phyloP scores from a whole-genome alignment of 148 eudicot genomes.

The Rhododendron williamsianum region DNA sequence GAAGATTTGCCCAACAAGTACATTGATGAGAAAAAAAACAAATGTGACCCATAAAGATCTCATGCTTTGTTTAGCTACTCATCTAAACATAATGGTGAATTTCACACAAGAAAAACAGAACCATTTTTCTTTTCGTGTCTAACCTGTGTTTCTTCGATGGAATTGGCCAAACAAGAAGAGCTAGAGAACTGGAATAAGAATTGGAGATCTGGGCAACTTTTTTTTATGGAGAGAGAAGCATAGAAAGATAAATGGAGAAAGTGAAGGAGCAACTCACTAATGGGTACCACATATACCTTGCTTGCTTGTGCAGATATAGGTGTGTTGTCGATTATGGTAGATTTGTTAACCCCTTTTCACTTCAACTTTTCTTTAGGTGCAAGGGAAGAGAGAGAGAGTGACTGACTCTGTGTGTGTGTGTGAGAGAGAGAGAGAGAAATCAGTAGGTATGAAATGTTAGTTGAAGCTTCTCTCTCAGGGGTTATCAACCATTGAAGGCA shows the following conservation, averaged over 20 bases:
- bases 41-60: neutral
- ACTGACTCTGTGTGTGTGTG: too few species aligned
- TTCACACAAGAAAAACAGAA: neutral
- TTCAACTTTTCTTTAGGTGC: conserved; percentile 6
- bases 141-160: neutral
- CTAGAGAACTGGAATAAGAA: neutral
- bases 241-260: neutral
- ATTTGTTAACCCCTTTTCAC: neutral
- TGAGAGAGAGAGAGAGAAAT: neutral
- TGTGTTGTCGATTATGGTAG: neutral
- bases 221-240: neutral
- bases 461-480: conserved; percentile 12
- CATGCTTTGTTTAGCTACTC: neutral
- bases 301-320: neutral
- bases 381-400: neutral
- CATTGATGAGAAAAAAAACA: neutral
- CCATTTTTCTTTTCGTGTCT: neutral
- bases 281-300: neutral
- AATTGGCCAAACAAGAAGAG: neutral
- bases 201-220: neutral
- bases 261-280: conserved; percentile 3
- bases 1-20: neutral
- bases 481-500: neutral
- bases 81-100: neutral
- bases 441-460: conserved; percentile 8